Conservation (phyloP, 2,329 filamentous ascomycete species). For the Ophiocordyceps unilateralis region DNA sequence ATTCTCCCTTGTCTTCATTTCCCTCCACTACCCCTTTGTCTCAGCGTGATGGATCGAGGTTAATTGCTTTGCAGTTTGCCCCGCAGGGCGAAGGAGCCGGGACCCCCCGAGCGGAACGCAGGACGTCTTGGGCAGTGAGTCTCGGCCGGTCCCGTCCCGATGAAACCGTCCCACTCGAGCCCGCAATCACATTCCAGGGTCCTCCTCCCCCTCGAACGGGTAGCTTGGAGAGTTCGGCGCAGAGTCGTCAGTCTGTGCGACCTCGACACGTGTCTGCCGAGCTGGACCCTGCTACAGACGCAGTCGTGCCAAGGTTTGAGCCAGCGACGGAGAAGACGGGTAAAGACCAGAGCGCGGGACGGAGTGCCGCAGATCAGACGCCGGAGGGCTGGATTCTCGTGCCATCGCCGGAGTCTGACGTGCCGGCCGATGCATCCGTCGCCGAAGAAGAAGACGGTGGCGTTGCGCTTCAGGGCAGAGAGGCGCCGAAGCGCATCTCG, state of each 20-base stretch:
- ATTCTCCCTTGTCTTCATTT: background rate
- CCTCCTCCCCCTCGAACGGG: conserved; percentile 2
- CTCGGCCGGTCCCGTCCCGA: conserved; percentile 16
- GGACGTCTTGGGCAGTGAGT: conserved; percentile 26
- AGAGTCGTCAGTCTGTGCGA: background rate
- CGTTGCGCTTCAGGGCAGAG: background rate
- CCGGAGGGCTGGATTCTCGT: conserved; percentile 16
- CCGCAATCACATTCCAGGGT: conserved; percentile 2
- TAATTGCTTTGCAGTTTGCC: conserved; percentile 11
- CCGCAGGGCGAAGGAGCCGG: conserved; percentile 19
- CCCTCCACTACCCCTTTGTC: background rate
- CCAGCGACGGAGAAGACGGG: background rate
- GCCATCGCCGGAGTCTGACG: conserved; percentile 6
- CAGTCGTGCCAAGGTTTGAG: background rate
- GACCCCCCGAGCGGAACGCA: conserved; percentile 19
- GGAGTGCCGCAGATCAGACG: background rate
- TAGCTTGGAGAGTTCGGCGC: background rate
- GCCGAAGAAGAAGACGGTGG: conserved; percentile 1
- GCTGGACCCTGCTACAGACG: no score
- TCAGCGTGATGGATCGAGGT: conserved; percentile 11
- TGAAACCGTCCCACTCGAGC: conserved; percentile 7
- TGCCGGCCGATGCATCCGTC: background rate
- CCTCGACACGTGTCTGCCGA: background rate
- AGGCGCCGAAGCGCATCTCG: conserved; percentile 22
- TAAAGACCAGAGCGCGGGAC: background rate